These are phyloP conservation scores for Pueraria montana DNA, from an alignment of 306 rosid genomes.

Conservation along the genomic window DNA sequence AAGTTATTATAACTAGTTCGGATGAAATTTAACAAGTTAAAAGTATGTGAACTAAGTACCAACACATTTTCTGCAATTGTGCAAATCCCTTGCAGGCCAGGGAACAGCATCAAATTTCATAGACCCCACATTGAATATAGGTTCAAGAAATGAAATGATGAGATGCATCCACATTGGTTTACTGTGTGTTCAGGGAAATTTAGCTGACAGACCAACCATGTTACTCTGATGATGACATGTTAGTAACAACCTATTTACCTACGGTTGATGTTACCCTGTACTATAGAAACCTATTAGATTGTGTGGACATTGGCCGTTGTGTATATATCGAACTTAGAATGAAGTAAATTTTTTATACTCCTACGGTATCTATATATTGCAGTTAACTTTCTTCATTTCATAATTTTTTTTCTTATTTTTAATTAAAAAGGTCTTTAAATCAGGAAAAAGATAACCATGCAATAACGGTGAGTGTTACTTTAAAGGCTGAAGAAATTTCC, in stretches of 20 bases:
- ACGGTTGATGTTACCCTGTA: not conserved
- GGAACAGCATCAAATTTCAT: conserved; percentile 47
- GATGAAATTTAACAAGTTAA: not conserved
- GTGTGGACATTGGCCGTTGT: not conserved
- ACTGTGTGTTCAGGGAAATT: conserved; percentile 59
- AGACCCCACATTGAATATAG: conserved; percentile 45
- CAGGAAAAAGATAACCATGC: too few relatives aligned
- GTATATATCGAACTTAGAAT: not conserved
- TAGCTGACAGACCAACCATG: conserved; percentile 59
- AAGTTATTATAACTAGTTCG: not conserved
- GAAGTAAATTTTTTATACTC: too few relatives aligned
- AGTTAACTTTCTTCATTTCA: too few relatives aligned
- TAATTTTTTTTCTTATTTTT: too few relatives aligned
- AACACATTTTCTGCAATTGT: conserved; percentile 3
- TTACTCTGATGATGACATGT: not conserved
- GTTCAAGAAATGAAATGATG: conserved; percentile 45
- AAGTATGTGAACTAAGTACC: not conserved
- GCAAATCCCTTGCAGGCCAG: conserved; percentile 49
- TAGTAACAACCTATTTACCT: not conserved
- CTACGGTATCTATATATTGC: too few relatives aligned
- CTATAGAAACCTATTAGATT: not conserved
- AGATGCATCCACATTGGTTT: conserved; percentile 70
- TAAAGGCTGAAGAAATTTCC: too few relatives aligned
- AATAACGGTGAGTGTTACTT: too few relatives aligned
- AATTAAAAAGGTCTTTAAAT: too few relatives aligned